Conservation (phyloP, 2,329 filamentous ascomycete genomes). For the Trichoderma aggressivum region DNA sequence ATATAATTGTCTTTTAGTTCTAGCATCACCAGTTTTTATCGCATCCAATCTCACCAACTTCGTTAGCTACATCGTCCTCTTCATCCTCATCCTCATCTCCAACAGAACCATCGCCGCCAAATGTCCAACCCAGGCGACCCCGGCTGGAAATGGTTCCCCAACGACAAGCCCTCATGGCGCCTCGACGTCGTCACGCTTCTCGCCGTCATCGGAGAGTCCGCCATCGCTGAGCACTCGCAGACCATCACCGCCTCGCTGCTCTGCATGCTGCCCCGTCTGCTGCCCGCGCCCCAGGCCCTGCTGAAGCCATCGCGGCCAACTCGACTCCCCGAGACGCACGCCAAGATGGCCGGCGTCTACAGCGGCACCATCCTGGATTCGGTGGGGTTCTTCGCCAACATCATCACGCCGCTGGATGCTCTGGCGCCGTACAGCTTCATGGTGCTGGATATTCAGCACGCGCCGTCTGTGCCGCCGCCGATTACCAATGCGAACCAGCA, state of each 20-base stretch:
- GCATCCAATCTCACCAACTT: background rate
- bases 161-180: constrained; percentile 45
- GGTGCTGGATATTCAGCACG: constrained; percentile 47
- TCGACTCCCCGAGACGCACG: constrained; percentile 53
- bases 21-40: background rate
- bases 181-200: constrained; percentile 61
- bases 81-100: background rate
- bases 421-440: constrained; percentile 47
- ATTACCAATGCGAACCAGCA: background rate
- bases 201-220: constrained; percentile 59
- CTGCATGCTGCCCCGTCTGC: constrained; percentile 56
- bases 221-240: constrained; percentile 56
- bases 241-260: constrained; percentile 56
- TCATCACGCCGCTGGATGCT: constrained; percentile 54
- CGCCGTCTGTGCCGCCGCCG: constrained; percentile 25
- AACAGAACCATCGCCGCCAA: background rate
- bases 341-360: constrained; percentile 56
- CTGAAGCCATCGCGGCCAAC: constrained; percentile 53
- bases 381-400: constrained; percentile 60
- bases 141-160: constrained; percentile 44
- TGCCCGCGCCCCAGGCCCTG: constrained; percentile 62
- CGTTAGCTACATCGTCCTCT: background rate
- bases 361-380: constrained; percentile 53
- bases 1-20: background rate
- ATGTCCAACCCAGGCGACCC: constrained; percentile 28